Evolutionary conservation across 1,139 yeast species (phyloP).

Genomic region (Lodderomyces pseudojiufengensis): DNA sequence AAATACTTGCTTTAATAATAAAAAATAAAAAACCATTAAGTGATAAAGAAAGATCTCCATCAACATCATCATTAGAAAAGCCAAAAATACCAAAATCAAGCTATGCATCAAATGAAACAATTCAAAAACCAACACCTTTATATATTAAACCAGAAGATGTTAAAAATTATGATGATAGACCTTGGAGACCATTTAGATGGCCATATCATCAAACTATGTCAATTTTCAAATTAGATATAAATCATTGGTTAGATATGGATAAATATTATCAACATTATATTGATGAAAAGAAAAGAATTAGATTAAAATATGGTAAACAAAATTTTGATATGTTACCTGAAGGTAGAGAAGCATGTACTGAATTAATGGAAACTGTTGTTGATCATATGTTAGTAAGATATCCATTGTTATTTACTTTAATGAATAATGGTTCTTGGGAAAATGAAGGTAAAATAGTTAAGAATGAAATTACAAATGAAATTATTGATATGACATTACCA

Average conservation of each 20-base stretch:
- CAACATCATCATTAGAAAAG: slow-evolving; percentile 12
- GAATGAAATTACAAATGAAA: slow-evolving; percentile 60
- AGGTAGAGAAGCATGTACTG: slow-evolving; percentile 58
- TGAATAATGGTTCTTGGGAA: slow-evolving; percentile 29
- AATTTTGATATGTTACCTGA: slow-evolving; percentile 69
- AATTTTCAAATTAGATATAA: slow-evolving; percentile 61
- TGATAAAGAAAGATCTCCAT: slow-evolving; percentile 1
- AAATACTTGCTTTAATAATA: neutral
- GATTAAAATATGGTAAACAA: slow-evolving; percentile 55
- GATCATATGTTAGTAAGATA: slow-evolving; percentile 59
- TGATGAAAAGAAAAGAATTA: slow-evolving; percentile 57
- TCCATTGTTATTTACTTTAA: slow-evolving; percentile 56
- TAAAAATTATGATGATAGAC: slow-evolving; percentile 62
- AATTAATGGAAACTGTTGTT: slow-evolving; percentile 60
- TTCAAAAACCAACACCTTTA: slow-evolving; percentile 56
- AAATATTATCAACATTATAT: slow-evolving; percentile 66
- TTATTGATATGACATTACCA: slow-evolving; percentile 56
- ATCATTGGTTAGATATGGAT: slow-evolving; percentile 81
- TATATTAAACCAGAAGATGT: slow-evolving; percentile 67
- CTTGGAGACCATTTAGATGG: slow-evolving; percentile 81
- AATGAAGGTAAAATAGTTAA: slow-evolving; percentile 39
- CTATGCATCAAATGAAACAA: slow-evolving; percentile 15
- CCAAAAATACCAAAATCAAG: slow-evolving; percentile 1
- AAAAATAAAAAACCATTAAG: neutral
- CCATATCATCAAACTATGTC: slow-evolving; percentile 82